Evolutionary conservation across 1,284 basidiomycete genomes (phyloP).

Genomic region (Trametes sp.): DNA sequence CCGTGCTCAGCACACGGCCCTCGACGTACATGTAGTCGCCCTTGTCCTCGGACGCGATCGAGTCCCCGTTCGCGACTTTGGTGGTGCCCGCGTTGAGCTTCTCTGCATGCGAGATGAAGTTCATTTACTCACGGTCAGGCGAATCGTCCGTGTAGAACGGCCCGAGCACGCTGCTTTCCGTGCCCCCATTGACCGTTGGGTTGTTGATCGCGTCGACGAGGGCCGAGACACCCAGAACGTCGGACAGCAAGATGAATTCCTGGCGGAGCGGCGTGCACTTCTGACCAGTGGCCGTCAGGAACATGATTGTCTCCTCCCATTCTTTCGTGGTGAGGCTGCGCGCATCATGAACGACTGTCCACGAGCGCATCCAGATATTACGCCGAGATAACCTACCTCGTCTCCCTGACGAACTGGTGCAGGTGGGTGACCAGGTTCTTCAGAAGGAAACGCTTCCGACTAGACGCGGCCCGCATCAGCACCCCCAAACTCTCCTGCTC

Average conservation of each 20-base stretch:
- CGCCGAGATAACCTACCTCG: conserved; percentile 48
- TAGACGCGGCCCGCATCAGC: conserved; percentile 13
- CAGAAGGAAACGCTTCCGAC: conserved; percentile 41
- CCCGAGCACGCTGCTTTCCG: conserved; percentile 81
- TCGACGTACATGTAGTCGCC: conserved; percentile 85
- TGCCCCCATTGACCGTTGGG: conserved; percentile 68
- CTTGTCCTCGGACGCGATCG: conserved; percentile 77
- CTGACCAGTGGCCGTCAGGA: conserved; percentile 79
- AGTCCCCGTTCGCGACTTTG: conserved; percentile 51
- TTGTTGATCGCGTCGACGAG: conserved; percentile 84
- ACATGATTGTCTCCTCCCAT: conserved; percentile 83
- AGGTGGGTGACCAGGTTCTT: conserved; percentile 61
- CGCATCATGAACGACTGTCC: not conserved
- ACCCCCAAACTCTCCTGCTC: not conserved
- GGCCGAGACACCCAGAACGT: conserved; percentile 79
- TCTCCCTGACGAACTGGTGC: conserved; percentile 72
- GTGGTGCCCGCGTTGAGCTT: conserved; percentile 6
- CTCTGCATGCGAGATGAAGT: conserved; percentile 14
- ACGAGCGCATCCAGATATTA: not conserved
- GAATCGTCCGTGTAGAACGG: conserved; percentile 89
- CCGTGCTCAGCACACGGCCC: conserved; percentile 69
- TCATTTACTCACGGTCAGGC: conserved; percentile 60
- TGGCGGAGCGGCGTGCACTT: conserved; percentile 77
- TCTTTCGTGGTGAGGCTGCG: conserved; percentile 78
- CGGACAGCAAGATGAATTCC: conserved; percentile 87